Evolutionary conservation across 805 yeast species (phyloP), one percentile per base, ranked within the genome.

Genomic region (Teunomyces tritomae): DNA sequence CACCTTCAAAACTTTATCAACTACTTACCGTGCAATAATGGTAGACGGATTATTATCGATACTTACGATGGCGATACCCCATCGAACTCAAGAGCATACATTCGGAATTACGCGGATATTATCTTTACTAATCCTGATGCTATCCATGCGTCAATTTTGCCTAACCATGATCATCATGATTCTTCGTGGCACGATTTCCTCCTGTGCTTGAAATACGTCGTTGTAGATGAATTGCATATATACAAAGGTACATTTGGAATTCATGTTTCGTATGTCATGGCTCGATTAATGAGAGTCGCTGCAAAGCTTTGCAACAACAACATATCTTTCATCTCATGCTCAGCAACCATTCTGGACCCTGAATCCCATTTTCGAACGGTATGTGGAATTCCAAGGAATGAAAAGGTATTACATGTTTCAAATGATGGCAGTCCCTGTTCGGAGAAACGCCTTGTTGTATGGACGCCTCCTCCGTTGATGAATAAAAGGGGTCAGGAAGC

Each of bases 41-140:
- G 64, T 3, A 47, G 73, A 11, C 70, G 71, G 13, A 68, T 84
- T 0, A 63, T 77, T 1, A 87, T 84, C 2, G 92, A 85, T 43
- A 88, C 97, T 0, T 91, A 82, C 60, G 99, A 94, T 67, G 99
- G 99, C 8, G 99, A 94, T 64, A 92, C 98, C 0, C 87, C 85
- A 1, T 61, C 70, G 30, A 71, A 70, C 2, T 70, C 71, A 16
- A 73, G 97, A 27, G 64, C 64, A 0, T 56, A 57, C 16, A 78
- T 91, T 14, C 73, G 90, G 47, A 71, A 75, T 20, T 71, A 73
- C 42, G 89, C 96, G 0, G 83, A 85, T 46, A 85, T 94, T 4
- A 83, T 94, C 8, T 89, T 94, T 63, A 89, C 98, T 0, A 94
- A 94, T 59, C 99, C 99, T 0, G 99, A 94, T 62, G 89, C 91